These are phyloP conservation scores for baker's yeast (Saccharomyces cerevisiae) DNA, from an alignment of 805 yeast genomes.

Conservation along the genomic window DNA sequence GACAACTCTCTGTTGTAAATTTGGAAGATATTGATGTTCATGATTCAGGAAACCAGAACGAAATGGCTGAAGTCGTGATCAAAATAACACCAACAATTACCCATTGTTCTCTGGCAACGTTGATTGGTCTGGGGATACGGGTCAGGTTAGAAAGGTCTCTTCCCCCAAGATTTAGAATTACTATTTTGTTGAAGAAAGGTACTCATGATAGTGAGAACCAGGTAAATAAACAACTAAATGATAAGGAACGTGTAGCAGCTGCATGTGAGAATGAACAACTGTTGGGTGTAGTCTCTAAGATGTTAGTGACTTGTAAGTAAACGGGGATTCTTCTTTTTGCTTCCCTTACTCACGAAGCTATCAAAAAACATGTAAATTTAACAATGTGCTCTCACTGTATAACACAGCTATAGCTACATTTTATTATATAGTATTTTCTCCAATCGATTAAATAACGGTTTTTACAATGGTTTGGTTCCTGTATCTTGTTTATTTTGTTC, in stretches of 20 bases:
- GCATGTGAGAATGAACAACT: conserved; percentile 96
- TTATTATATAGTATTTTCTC: neutral
- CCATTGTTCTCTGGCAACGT: conserved; percentile 92
- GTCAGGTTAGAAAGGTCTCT: conserved; percentile 84
- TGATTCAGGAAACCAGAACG: conserved; percentile 44
- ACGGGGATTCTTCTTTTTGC: neutral
- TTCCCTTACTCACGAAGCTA: neutral
- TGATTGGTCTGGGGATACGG: conserved; percentile 89
- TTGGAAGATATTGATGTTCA: conserved; percentile 67
- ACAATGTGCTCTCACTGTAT: neutral
- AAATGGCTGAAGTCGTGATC: conserved; percentile 68
- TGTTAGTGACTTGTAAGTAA: conserved; percentile 72
- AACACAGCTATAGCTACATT: neutral
- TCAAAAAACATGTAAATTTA: neutral
- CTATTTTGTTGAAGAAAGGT: conserved; percentile 77
- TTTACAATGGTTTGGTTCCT: neutral
- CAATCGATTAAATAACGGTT: neutral
- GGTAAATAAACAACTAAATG: conserved; percentile 93
- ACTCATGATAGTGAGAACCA: conserved; percentile 93
- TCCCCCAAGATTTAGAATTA: conserved; percentile 75
- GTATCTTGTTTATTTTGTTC: neutral
- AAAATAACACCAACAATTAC: conserved; percentile 95
- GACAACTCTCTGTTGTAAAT: conserved; percentile 90
- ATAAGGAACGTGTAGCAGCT: conserved; percentile 95
- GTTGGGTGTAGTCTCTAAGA: conserved; percentile 79